These are phyloP conservation scores for Brassica nigra DNA, from an alignment of 345 rosid species.

Conservation along the genomic window DNA sequence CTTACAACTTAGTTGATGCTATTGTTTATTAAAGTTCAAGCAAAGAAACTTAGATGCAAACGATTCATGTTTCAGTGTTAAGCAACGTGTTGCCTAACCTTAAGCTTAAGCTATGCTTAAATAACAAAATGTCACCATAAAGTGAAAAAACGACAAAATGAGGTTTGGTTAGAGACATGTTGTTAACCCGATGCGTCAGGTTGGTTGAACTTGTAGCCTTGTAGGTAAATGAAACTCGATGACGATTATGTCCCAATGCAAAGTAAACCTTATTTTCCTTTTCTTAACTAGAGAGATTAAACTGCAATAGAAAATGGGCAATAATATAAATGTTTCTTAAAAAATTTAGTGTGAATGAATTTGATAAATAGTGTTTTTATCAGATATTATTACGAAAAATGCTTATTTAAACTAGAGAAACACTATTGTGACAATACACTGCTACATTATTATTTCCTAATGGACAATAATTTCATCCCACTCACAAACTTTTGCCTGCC, in stretches of 20 bases:
- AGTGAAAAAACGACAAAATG: slow-evolving; percentile 16
- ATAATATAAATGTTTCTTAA: background rate
- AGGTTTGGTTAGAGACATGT: slow-evolving; percentile 29
- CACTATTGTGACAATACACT: background rate
- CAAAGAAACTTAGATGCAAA: slow-evolving; percentile 16
- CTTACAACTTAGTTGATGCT: background rate
- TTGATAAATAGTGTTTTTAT: background rate
- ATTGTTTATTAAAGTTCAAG: slow-evolving; percentile 20
- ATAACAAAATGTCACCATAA: slow-evolving; percentile 12
- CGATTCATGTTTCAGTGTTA: slow-evolving; percentile 15
- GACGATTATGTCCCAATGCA: background rate
- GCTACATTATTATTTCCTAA: background rate
- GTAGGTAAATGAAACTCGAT: background rate
- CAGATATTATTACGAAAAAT: background rate
- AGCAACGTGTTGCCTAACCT: slow-evolving; percentile 18
- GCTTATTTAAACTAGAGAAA: background rate
- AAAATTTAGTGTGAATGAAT: background rate
- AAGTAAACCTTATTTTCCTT: background rate
- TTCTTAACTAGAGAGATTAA: background rate
- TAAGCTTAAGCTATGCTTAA: slow-evolving; percentile 21
- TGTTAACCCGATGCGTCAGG: background rate
- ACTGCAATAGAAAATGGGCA: background rate
- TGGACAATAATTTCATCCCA: slow-evolving; percentile 31
- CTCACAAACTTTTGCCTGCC: slow-evolving; percentile 33
- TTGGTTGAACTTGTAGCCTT: background rate